phyloP scores from a whole-genome alignment of 2,329 filamentous ascomycete species.

The Microthyrium microscopicum region DNA sequence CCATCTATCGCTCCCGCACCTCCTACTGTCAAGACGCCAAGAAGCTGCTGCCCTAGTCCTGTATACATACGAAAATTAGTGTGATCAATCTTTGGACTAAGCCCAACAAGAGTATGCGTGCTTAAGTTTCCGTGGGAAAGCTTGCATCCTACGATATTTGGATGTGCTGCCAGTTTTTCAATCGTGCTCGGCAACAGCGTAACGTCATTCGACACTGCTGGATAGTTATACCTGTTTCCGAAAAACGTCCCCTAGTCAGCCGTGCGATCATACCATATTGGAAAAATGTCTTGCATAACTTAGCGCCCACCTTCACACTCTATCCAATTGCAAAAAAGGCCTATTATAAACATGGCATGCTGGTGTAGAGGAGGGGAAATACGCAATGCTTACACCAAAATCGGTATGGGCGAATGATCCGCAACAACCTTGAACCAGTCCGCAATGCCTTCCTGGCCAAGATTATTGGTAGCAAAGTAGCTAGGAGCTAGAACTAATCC shows the following conservation, averaged over 20 bases:
- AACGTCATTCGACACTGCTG: slow-evolving; percentile 50
- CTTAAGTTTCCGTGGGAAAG: slow-evolving; percentile 52
- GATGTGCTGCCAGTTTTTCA: slow-evolving; percentile 40
- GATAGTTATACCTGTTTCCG: no score
- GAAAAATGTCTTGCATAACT: no score
- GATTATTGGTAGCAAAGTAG: slow-evolving; percentile 44
- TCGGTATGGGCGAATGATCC: slow-evolving; percentile 40
- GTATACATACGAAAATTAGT: slow-evolving; percentile 44
- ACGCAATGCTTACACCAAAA: slow-evolving; percentile 35
- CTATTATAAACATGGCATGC: no score
- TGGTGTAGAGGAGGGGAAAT: not conserved
- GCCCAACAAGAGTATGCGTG: slow-evolving; percentile 44
- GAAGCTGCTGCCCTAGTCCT: slow-evolving; percentile 48
- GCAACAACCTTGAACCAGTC: slow-evolving; percentile 47
- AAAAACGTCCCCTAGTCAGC: not conserved
- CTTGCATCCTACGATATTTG: slow-evolving; percentile 54
- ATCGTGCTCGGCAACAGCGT: slow-evolving; percentile 42
- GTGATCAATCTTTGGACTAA: slow-evolving; percentile 42
- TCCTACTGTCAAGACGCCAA: slow-evolving; percentile 44
- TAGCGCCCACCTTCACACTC: no score
- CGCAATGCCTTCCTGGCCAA: slow-evolving; percentile 40
- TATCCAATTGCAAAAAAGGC: no score
- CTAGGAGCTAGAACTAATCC: slow-evolving; percentile 47
- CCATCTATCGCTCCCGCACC: slow-evolving; percentile 51
- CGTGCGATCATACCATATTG: no score